These are phyloP conservation scores for Collybia mongolica DNA, from an alignment of 768 basidiomycete species.

Conservation along the genomic window DNA sequence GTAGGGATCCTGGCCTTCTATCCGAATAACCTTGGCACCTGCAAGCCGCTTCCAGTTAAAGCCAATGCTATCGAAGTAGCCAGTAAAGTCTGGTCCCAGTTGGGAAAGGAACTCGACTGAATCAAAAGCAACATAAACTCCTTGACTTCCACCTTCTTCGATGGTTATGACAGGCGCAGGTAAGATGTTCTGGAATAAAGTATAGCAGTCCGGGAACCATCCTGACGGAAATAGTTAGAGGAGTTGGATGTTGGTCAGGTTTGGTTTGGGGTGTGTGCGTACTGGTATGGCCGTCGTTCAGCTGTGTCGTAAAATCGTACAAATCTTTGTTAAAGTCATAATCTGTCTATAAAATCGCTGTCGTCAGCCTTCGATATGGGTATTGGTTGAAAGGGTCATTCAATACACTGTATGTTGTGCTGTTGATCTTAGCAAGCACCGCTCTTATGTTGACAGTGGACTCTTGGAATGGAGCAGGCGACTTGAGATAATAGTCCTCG, in stretches of 20 bases:
- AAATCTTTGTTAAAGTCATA: slow-evolving; percentile 63
- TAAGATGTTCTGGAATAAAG: slow-evolving; percentile 49
- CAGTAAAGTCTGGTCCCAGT: slow-evolving; percentile 43
- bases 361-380: slow-evolving; percentile 1
- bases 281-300: slow-evolving; percentile 72
- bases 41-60: slow-evolving; percentile 63
- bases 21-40: slow-evolving; percentile 54
- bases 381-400: not conserved
- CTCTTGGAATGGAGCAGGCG: slow-evolving; percentile 53
- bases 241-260: not conserved
- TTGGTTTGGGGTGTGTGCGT: slow-evolving; percentile 13
- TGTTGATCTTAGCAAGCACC: slow-evolving; percentile 45
- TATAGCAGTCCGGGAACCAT: slow-evolving; percentile 60
- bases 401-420: slow-evolving; percentile 43
- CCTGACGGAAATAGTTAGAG: slow-evolving; percentile 26
- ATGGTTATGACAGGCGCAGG: slow-evolving; percentile 56
- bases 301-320: slow-evolving; percentile 49
- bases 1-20: slow-evolving; percentile 53
- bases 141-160: slow-evolving; percentile 43
- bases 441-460: slow-evolving; percentile 55
- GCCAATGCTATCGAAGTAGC: slow-evolving; percentile 42
- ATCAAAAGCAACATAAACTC: slow-evolving; percentile 55
- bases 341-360: slow-evolving; percentile 44
- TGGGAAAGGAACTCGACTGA: slow-evolving; percentile 47
- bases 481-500: slow-evolving; percentile 48